phyloP scores from a whole-genome alignment of 805 yeast species.

The Myxozyma melibiosi region DNA sequence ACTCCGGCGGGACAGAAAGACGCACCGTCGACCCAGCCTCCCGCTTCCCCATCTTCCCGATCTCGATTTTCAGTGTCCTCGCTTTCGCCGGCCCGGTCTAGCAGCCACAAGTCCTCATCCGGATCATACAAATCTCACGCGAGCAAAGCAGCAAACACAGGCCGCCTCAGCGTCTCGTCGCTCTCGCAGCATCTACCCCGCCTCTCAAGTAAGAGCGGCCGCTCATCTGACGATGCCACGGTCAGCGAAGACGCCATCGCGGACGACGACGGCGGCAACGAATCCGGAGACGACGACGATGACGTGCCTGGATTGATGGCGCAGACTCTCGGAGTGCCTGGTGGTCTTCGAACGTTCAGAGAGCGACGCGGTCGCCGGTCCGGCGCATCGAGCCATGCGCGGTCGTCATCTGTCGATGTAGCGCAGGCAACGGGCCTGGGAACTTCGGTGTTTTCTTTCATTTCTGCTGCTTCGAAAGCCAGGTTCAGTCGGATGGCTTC shows the following conservation, averaged over 20 bases:
- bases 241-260: neutral
- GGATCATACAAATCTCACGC: neutral
- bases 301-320: neutral
- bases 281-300: slow-evolving; percentile 5
- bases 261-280: slow-evolving; percentile 4
- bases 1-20: neutral
- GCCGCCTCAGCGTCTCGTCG: neutral
- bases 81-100: neutral
- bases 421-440: slow-evolving; percentile 25
- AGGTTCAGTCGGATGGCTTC: slow-evolving; percentile 15
- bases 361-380: slow-evolving; percentile 1
- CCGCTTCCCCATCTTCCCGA: neutral
- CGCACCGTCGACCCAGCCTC: too few relatives aligned
- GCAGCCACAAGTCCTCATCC: neutral
- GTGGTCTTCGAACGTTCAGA: neutral
- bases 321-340: neutral
- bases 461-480: slow-evolving; percentile 27
- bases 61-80: neutral
- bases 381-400: neutral
- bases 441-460: slow-evolving; percentile 23
- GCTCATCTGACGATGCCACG: neutral
- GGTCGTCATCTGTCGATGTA: slow-evolving; percentile 28
- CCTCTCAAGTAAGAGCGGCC: neutral
- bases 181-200: slow-evolving; percentile 6
- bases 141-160: neutral